Evolutionary conservation across 129 eudicot species (phyloP), one percentile per base, ranked within the genome.

Genomic region (Artemisia argyi): DNA sequence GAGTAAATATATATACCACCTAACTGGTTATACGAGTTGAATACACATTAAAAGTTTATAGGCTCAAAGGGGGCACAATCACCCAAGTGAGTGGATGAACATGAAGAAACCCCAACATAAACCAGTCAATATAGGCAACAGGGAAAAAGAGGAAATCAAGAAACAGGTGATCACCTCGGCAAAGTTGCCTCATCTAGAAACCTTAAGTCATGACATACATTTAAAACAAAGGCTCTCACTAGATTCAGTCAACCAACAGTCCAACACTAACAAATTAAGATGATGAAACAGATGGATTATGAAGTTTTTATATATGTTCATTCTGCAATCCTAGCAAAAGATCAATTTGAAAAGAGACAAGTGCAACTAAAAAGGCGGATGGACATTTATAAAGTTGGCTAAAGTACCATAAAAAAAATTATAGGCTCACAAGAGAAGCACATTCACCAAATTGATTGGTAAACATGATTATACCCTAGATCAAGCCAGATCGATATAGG

Each of bases 121-220:
- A 30, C 39, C 39, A 4, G 0, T 30, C 39, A 30, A 71, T 88
- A 24, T 86, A 56, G 89, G 96, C 93, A 88, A 86, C 96, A 88
- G 86, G 97, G 96, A 86, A 91, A 84, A 88, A 83, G 88, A 81
- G 93, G 90, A 74, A 83, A 85, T 71, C 75, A 68, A 73, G 15
- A 53, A 90, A 87, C 22, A 50, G n/a, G n/a, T 50, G 55, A 50
- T 50, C 55, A 50, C 55, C 55, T 50, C 15, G 91, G 95, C 89
- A 59, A 56, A 56, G 61, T 56, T 18, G 30, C 61, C 61, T 26
- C 30, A 56, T 56, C 30, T 17, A n/a, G 19, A 56, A 9, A 19
- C 61, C 22, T 26, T 2, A 19, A 9, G 11, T 7, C 22, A 56
- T 3, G 11, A 3, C 22, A 56, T 5, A 18, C 61, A 56, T 56